A percentile compares a stretch with the other conserved stretches of the same genome.
Conservation (phyloP, 257 asterid species). For the Przewalskia tangutica region DNA sequence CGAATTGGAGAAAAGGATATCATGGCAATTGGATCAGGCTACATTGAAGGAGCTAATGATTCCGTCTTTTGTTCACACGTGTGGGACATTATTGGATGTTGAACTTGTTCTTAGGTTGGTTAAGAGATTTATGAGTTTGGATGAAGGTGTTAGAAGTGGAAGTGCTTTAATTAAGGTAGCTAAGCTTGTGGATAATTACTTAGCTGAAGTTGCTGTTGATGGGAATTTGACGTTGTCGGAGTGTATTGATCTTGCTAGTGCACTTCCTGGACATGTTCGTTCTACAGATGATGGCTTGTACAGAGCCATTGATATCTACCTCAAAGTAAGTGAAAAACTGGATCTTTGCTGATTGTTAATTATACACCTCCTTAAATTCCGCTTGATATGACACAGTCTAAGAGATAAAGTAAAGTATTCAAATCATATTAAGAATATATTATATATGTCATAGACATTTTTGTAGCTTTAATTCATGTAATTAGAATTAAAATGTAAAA, state of each 20-base stretch:
- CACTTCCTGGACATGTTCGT: constrained; percentile 50
- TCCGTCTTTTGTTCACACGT: constrained; percentile 58
- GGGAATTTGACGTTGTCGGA: constrained; percentile 22
- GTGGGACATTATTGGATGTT: constrained; percentile 55
- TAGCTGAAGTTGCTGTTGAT: constrained; percentile 65
- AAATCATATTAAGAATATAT: too few relatives aligned
- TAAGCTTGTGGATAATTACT: constrained; percentile 56
- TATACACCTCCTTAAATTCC: background rate
- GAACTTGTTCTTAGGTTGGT: constrained; percentile 55
- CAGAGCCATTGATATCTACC: constrained; percentile 67
- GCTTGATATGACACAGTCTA: too few relatives aligned
- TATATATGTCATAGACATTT: too few relatives aligned
- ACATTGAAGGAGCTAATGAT: constrained; percentile 60
- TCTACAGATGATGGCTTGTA: constrained; percentile 45
- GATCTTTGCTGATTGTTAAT: background rate
- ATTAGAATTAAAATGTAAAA: too few relatives aligned
- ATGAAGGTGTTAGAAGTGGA: constrained; percentile 37
- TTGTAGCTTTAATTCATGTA: too few relatives aligned
- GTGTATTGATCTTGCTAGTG: constrained; percentile 39
- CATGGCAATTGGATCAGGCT: constrained; percentile 78
- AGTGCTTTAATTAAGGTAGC: constrained; percentile 50
- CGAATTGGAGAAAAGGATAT: constrained; percentile 58
- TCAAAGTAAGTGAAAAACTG: constrained; percentile 34
- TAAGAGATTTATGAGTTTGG: constrained; percentile 33
- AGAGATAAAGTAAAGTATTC: too few relatives aligned